Percentiles rank a stretch among this genome's conserved stretches.
phyloP scores from a whole-genome alignment of 352 stramenopile species.

The Phytophthora idaei region DNA sequence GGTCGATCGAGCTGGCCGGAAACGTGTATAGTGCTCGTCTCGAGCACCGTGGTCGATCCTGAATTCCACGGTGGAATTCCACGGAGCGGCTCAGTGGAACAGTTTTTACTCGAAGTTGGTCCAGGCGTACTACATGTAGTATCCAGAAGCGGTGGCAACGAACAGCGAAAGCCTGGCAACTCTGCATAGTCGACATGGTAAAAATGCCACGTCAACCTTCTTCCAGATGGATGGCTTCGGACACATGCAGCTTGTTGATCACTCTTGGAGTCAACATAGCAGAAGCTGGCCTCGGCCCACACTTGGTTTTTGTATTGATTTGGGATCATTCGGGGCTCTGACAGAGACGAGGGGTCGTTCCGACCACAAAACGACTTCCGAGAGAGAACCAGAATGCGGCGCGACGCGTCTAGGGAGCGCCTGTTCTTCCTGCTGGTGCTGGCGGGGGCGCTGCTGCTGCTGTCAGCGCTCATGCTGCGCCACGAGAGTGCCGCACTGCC shows the following conservation, averaged over 20 bases:
- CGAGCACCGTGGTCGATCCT: no score
- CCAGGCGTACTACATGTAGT: no score
- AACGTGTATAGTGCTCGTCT: neutral
- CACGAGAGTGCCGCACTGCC: conserved; percentile 42
- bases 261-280: conserved; percentile 7
- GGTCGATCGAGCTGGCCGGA: neutral
- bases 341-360: conserved; percentile 21
- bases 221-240: conserved; percentile 11
- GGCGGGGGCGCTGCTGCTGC: conserved; percentile 53
- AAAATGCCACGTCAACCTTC: neutral
- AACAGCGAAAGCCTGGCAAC: no score
- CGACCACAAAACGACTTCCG: conserved; percentile 20
- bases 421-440: conserved; percentile 63
- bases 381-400: conserved; percentile 26
- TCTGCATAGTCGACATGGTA: neutral
- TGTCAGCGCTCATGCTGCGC: conserved; percentile 67
- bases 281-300: neutral
- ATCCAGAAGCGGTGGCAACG: neutral
- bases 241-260: conserved; percentile 13
- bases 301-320: conserved; percentile 16
- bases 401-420: conserved; percentile 48
- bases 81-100: no score
- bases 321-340: conserved; percentile 2
- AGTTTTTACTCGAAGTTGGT: no score
- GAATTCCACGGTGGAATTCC: no score